Percentiles rank a stretch among this genome's conserved stretches.
Conservation (phyloP, 2,329 filamentous ascomycete species). For the Emergomyces africanus region DNA sequence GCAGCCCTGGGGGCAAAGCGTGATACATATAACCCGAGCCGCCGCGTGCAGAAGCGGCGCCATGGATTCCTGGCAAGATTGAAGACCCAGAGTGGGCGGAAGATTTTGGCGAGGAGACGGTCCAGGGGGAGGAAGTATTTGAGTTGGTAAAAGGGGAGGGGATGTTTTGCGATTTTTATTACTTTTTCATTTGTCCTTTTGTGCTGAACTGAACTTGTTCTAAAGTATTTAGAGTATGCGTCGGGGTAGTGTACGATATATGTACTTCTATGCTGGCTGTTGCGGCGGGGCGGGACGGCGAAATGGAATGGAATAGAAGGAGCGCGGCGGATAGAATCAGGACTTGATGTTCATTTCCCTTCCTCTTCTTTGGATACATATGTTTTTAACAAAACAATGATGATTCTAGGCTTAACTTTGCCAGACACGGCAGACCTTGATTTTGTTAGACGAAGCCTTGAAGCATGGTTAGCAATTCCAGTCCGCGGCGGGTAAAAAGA, state of each 20-base stretch:
- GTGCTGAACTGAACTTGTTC: too few relatives aligned
- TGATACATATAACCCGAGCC: constrained; percentile 47
- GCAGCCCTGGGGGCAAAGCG: constrained; percentile 32
- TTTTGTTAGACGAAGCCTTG: too few relatives aligned
- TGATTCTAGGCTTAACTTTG: too few relatives aligned
- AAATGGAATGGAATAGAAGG: not conserved
- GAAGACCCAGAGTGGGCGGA: constrained; percentile 40
- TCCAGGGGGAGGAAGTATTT: constrained; percentile 40
- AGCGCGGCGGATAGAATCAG: not conserved
- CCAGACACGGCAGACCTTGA: too few relatives aligned
- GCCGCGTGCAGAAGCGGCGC: constrained; percentile 47
- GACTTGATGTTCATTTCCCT: not conserved
- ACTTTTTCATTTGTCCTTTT: not conserved
- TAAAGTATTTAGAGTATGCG: too few relatives aligned
- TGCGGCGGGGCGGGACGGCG: not conserved
- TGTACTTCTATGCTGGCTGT: too few relatives aligned
- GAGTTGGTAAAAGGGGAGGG: constrained; percentile 33
- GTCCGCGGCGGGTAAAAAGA: too few relatives aligned
- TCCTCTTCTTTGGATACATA: not conserved
- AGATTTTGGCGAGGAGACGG: constrained; percentile 41
- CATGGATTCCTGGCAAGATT: constrained; percentile 47
- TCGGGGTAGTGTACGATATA: too few relatives aligned
- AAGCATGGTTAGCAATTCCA: too few relatives aligned
- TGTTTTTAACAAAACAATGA: too few relatives aligned
- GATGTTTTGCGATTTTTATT: not conserved